Conservation (phyloP, 257 asterid genomes). For the Prunella vulgaris region DNA sequence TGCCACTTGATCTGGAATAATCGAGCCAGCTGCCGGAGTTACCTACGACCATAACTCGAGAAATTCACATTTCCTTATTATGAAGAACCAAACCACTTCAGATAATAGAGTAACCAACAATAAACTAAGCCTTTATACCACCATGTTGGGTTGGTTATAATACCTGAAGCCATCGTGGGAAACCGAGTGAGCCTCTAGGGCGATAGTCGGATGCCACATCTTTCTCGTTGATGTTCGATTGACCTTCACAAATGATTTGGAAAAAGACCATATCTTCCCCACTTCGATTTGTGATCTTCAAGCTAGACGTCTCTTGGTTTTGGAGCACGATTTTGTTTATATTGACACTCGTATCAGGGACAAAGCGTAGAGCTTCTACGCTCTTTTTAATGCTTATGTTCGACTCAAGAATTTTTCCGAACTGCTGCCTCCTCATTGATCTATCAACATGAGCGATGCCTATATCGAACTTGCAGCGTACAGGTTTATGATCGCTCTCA, state of each 20-base stretch:
- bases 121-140: background rate
- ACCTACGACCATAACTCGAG: conserved; percentile 38
- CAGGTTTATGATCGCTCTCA: conserved; percentile 96
- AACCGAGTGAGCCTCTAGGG: conserved; percentile 67
- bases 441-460: conserved; percentile 78
- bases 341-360: conserved; percentile 62
- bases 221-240: conserved; percentile 51
- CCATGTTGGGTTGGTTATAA: background rate
- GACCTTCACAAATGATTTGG: conserved; percentile 76
- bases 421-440: conserved; percentile 73
- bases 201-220: conserved; percentile 43
- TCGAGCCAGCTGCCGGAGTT: conserved; percentile 61
- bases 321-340: conserved; percentile 52
- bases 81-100: too few relatives aligned
- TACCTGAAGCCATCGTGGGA: conserved; percentile 99
- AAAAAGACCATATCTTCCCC: conserved; percentile 51
- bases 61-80: background rate
- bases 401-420: conserved; percentile 55
- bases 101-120: background rate
- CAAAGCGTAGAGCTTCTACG: conserved; percentile 49
- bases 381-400: conserved; percentile 38
- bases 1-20: conserved; percentile 49
- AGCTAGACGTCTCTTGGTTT: conserved; percentile 58
- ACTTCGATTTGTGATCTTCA: conserved; percentile 69
- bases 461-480: conserved; percentile 72